Conservation (phyloP, 192 early-diverging fungal species). For the Gaertneriomyces semiglobifer region DNA sequence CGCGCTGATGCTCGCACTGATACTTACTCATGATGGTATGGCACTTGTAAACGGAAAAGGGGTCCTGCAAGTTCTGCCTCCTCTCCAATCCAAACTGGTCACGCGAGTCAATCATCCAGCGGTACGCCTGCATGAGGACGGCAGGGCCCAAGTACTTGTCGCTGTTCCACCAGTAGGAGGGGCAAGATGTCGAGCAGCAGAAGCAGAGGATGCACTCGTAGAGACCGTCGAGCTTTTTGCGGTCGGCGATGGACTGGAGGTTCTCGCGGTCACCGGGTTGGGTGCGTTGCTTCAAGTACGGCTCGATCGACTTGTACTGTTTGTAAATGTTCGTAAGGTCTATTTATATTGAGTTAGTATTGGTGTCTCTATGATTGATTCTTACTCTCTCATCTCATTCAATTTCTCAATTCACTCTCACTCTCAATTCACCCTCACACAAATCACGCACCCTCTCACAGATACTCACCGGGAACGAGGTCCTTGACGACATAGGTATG, state of each 20-base stretch:
- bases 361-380: no score
- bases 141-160: conserved; percentile 88
- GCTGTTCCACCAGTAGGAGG: conserved; percentile 95
- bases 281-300: conserved; percentile 88
- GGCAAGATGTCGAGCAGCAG: conserved; percentile 95
- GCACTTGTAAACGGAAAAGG: conserved; percentile 97
- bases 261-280: conserved; percentile 74
- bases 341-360: not conserved
- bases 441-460: not conserved
- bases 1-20: no score
- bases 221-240: conserved; percentile 91
- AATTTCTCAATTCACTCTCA: not conserved
- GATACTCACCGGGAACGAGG: conserved; percentile 68
- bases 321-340: conserved; percentile 97
- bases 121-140: conserved; percentile 95
- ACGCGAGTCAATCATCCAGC: conserved; percentile 97
- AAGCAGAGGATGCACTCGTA: conserved; percentile 98
- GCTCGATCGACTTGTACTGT: conserved; percentile 96
- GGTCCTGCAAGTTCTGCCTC: conserved; percentile 83
- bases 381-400: not conserved
- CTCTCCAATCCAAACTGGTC: conserved; percentile 88
- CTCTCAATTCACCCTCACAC: not conserved
- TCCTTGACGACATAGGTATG: conserved; percentile 98
- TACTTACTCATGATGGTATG: conserved; percentile 88
- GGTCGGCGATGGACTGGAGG: conserved; percentile 87